Base-by-base conservation (phyloP, 1,284 basidiomycete species). In the Ceratorhiza oryzae-sativae region DNA sequence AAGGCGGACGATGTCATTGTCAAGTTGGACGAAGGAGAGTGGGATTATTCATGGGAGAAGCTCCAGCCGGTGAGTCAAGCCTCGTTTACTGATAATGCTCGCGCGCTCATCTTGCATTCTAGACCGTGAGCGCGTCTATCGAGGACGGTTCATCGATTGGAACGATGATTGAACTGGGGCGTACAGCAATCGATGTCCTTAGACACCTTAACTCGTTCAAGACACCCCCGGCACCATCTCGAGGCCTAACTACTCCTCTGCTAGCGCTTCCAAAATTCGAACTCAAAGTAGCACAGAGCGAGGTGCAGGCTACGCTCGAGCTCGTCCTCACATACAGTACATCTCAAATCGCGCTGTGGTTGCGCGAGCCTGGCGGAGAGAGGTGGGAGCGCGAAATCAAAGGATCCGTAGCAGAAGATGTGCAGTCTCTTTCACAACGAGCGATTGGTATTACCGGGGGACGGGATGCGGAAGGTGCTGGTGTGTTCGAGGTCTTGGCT, bases 111-210 rank as follows among this genome's bases (percentile, higher is more conserved):
- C 55, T 6, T 61, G 71, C 72, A 30, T 68, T 72, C 59, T 77
- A 93, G 92, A 90, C 92, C 78, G 88, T 90, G 4, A 94, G 92
- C 76, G 89, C 93, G 10, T 89, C 92, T 0, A 83, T 91, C 0
- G 87, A 88, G 20, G 92, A 94, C 76, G 87, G 89, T 3, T 86
- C 90, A 4, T 94, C 92, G 3, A 83, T 93, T 72, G 94, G 90
- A 48, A 94, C 91, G 0, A 81, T 92, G 12, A 84, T 91, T 36
- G 92, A 94, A 79, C 82, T 94, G 1, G 89, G 87, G 1, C 90
- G 90, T 68, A 87, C 86, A 71, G 87, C 89, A 0, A 82, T 90
- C 27, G 91, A 94, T 75, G 83, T 91, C 30, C 82, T 93, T 45
- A 83, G 86, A 10, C 85, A 86, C 70, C 83, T 92, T 84, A 78